These are phyloP conservation scores for Calonectria pseudoturangicola DNA, from an alignment of 2,329 filamentous ascomycete genomes.

Conservation along the genomic window DNA sequence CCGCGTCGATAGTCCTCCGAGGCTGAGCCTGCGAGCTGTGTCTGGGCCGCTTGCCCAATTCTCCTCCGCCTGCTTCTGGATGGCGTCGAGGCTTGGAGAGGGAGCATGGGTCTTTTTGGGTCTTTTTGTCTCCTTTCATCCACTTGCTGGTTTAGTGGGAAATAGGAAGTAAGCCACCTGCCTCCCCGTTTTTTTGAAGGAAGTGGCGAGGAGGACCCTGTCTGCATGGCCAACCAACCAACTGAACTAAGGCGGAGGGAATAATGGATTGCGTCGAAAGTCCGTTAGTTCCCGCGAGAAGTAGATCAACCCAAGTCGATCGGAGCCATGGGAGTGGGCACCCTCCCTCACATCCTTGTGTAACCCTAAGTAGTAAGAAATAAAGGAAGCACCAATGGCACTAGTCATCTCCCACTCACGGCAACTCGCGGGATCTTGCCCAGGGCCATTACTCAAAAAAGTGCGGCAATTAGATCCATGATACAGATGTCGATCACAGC, in stretches of 20 bases:
- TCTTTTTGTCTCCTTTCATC: neutral
- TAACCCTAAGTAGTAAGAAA: conserved; percentile 25
- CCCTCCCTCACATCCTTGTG: conserved; percentile 15
- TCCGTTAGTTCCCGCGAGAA: conserved; percentile 3
- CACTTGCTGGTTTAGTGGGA: neutral
- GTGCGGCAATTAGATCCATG: neutral
- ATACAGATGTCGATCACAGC: neutral
- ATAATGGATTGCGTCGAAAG: conserved; percentile 12
- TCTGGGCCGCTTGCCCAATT: conserved; percentile 25
- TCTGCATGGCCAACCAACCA: neutral
- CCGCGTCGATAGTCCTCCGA: conserved; percentile 13
- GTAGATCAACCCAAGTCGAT: conserved; percentile 31
- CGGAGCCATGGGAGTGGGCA: conserved; percentile 22
- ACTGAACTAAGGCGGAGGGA: neutral
- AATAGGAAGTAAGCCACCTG: neutral
- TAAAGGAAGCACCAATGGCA: neutral
- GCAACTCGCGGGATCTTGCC: conserved; percentile 21
- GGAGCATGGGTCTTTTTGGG: neutral
- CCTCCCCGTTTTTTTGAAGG: neutral
- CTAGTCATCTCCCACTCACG: conserved; percentile 11
- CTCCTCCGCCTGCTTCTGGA: conserved; percentile 19
- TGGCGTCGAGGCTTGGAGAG: conserved; percentile 14
- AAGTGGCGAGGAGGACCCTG: conserved; percentile 1
- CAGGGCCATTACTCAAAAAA: neutral
- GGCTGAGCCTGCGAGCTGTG: conserved; percentile 15